phyloP scores from a whole-genome alignment of 139 green algal species.

The Spirogloea muscicola region DNA sequence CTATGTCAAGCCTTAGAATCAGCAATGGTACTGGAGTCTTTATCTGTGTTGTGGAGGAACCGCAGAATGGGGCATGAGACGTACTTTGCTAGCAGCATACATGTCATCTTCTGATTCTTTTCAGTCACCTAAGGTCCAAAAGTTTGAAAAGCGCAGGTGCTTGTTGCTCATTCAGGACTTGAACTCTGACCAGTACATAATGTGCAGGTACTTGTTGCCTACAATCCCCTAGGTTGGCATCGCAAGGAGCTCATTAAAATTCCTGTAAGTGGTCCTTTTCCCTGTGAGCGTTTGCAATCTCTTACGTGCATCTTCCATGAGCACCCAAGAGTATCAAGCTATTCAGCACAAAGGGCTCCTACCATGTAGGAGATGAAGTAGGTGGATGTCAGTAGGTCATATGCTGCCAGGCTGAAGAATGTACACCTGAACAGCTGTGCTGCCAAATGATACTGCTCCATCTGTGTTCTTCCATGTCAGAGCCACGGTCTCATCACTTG shows the following conservation, averaged over 20 bases:
- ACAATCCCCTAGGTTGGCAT: conserved; percentile 73
- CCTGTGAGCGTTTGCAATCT: conserved; percentile 47
- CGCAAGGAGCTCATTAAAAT: conserved; percentile 59
- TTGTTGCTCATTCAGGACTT: too few relatives aligned
- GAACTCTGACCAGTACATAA: too few relatives aligned
- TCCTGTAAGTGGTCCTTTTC: conserved; percentile 62
- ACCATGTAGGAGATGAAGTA: background rate
- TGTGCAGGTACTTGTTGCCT: conserved; percentile 62
- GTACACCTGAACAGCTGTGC: background rate
- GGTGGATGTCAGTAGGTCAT: too few relatives aligned
- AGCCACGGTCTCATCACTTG: background rate
- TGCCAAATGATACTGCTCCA: background rate
- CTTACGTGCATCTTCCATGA: background rate
- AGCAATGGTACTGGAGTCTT: too few relatives aligned
- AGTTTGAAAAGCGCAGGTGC: too few relatives aligned
- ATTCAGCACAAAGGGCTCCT: background rate
- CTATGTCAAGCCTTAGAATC: too few relatives aligned
- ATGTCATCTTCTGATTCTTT: too few relatives aligned
- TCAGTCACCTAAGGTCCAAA: too few relatives aligned
- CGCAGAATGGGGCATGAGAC: too few relatives aligned
- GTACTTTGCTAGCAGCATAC: too few relatives aligned
- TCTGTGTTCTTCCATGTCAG: conserved; percentile 15
- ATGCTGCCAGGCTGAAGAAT: background rate
- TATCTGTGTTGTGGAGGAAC: too few relatives aligned
- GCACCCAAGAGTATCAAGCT: background rate